Conservation (phyloP, 129 eudicot genomes). For the Dittrichia graveolens region DNA sequence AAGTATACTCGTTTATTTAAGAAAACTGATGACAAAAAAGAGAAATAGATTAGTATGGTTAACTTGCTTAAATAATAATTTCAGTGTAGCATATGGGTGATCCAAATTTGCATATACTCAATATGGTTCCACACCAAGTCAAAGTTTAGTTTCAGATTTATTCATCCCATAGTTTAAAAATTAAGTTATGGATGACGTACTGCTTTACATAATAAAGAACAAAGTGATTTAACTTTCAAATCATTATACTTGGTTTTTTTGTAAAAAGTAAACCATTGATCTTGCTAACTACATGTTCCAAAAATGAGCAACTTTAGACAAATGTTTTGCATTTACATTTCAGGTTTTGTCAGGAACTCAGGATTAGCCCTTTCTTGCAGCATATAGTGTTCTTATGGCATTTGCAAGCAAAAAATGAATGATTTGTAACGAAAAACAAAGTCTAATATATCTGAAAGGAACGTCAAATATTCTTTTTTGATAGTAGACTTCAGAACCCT, state of each 20-base stretch:
- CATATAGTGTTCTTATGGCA: background rate
- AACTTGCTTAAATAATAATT: background rate
- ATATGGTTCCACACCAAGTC: conserved; percentile 5
- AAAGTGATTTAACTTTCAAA: background rate
- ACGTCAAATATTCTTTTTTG: background rate
- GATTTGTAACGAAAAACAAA: background rate
- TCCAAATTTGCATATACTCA: conserved; percentile 2
- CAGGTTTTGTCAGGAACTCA: background rate
- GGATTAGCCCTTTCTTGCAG: background rate
- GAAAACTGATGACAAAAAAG: conserved; percentile 1
- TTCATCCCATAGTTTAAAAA: background rate
- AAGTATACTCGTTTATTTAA: conserved; percentile 2
- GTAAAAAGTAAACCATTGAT: background rate
- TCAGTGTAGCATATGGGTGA: background rate
- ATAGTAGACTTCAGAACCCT: conserved; percentile 11
- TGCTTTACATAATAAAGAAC: background rate
- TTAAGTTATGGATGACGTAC: too few relatives aligned
- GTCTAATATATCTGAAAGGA: background rate
- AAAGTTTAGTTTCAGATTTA: background rate
- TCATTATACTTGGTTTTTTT: background rate
- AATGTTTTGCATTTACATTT: conserved; percentile 2
- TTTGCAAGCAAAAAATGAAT: background rate
- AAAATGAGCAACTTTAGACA: conserved; percentile 8
- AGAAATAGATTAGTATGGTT: background rate
- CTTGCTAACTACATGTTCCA: background rate